A percentile compares a stretch with the other conserved stretches of the same genome.
Conservation (phyloP, 352 stramenopile species). For the Phytopythium boreale region DNA sequence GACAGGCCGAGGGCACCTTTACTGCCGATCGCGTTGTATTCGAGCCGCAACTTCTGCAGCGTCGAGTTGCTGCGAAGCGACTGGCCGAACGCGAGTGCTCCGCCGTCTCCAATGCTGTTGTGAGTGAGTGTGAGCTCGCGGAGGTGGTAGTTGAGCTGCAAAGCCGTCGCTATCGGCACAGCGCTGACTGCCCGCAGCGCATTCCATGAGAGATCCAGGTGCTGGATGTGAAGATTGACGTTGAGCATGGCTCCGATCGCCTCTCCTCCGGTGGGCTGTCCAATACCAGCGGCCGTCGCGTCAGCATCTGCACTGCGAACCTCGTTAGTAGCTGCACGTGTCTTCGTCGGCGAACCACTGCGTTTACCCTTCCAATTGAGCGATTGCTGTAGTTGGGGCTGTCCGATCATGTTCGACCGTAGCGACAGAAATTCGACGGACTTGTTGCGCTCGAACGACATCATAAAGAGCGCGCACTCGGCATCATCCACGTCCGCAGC, state of each 20-base stretch:
- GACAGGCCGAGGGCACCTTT: constrained; percentile 54
- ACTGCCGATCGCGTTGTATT: constrained; percentile 62
- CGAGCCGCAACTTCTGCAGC: constrained; percentile 41
- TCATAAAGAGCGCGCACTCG: constrained; percentile 70
- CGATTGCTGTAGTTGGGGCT: constrained; percentile 15
- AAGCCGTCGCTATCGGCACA: constrained; percentile 39
- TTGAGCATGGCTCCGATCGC: constrained; percentile 77
- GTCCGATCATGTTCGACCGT: constrained; percentile 70
- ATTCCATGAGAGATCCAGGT: constrained; percentile 88
- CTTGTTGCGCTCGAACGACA: constrained; percentile 71
- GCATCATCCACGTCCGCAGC: constrained; percentile 54
- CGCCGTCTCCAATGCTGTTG: constrained; percentile 57
- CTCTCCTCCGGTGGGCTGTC: constrained; percentile 53
- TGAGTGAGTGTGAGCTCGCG: constrained; percentile 60
- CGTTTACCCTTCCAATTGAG: neutral
- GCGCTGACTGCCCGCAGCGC: constrained; percentile 42
- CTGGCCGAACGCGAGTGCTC: constrained; percentile 54
- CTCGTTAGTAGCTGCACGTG: neutral
- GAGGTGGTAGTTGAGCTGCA: constrained; percentile 66
- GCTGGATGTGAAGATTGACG: constrained; percentile 66
- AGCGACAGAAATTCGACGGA: constrained; percentile 63
- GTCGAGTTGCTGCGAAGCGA: constrained; percentile 46
- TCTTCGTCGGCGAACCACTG: neutral
- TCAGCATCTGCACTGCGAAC: neutral
- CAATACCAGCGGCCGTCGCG: neutral